Base-by-base conservation (phyloP, 306 rosid species). In the Glycine tomentella region DNA sequence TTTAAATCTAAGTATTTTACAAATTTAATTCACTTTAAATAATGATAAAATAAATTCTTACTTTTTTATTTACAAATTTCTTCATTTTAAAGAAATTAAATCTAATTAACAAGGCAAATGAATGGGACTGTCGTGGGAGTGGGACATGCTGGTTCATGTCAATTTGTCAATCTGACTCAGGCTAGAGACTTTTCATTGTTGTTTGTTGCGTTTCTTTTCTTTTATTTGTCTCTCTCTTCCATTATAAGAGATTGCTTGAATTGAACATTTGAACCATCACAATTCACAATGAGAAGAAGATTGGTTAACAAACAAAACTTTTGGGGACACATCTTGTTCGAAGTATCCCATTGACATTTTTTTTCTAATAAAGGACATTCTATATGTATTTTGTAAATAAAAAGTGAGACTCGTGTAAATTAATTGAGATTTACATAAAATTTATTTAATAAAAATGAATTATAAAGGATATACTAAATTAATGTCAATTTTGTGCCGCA, bases 221-320 rank as follows among this genome's bases (percentile, higher is more conserved):
- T 42, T 42, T 42, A 42, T 42, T 6, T 42, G 9, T 4, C 38
- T 83, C 76, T 64, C 74, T 83, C 79, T 77, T 72, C 79, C 75
- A 70, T 77, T 53, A 64, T 77, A 55, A 56, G 56, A 64, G 9
- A 12, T 72, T 77, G 64, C 62, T 72, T 16, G 20, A 20, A 1
- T 20, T 25, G 31, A 25, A 25, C 3, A 13, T 16, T 25, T 14
- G 62, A 77, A 14, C 2, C 42, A 50, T 72, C 58, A 8, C 45
- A 55, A 44, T 36, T 77, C 62, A 33, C 58, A 66, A 9, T 66
- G 53, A 53, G n/a, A 36, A 53, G n/a, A 20, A 65, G n/a, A 34
- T 62, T 34, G 7, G 42, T 12, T 70, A 75, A 46, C 85, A 58
- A 46, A 48, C 58, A 58, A 58, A 17, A 75, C 58, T 69, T 46